Evolutionary conservation across 2,329 filamentous ascomycete genomes (phyloP).

Genomic region (Colletotrichum spaethianum): DNA sequence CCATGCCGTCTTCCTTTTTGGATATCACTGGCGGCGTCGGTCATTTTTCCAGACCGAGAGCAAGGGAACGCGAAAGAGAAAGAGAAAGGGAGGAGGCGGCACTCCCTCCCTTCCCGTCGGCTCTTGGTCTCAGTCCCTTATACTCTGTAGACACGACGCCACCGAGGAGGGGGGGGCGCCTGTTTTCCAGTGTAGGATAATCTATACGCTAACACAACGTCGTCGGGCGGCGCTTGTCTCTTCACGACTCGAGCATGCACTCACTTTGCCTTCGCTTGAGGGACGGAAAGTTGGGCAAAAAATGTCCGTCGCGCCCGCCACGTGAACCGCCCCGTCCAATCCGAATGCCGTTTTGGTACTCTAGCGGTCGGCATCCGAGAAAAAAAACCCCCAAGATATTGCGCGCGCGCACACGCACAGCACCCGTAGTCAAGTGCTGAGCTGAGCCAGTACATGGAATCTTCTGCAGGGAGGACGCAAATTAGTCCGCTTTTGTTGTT

Average conservation of each 20-base stretch:
- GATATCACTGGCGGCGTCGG: not conserved
- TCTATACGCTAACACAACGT: not conserved
- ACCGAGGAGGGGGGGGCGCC: not conserved
- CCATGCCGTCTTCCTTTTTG: not conserved
- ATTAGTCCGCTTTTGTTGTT: not conserved
- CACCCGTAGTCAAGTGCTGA: conserved; percentile 17
- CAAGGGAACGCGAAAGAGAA: not conserved
- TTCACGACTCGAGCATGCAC: conserved; percentile 12
- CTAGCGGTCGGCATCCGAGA: conserved; percentile 5
- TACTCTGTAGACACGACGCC: not conserved
- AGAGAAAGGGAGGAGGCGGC: not conserved
- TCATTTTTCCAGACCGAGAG: too few species aligned
- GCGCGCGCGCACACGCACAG: not conserved
- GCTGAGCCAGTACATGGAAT: not conserved
- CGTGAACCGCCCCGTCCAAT: not conserved
- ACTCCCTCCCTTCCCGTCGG: too few species aligned
- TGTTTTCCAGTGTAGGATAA: not conserved
- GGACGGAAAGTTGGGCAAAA: not conserved
- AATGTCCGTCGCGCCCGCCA: not conserved
- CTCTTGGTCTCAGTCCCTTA: too few species aligned
- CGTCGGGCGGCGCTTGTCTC: conserved; percentile 18
- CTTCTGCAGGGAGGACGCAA: not conserved
- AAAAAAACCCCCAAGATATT: not conserved
- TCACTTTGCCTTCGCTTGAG: not conserved
- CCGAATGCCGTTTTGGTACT: not conserved